phyloP scores from a whole-genome alignment of 2,329 filamentous ascomycete species.

The Cytospora piceicola region DNA sequence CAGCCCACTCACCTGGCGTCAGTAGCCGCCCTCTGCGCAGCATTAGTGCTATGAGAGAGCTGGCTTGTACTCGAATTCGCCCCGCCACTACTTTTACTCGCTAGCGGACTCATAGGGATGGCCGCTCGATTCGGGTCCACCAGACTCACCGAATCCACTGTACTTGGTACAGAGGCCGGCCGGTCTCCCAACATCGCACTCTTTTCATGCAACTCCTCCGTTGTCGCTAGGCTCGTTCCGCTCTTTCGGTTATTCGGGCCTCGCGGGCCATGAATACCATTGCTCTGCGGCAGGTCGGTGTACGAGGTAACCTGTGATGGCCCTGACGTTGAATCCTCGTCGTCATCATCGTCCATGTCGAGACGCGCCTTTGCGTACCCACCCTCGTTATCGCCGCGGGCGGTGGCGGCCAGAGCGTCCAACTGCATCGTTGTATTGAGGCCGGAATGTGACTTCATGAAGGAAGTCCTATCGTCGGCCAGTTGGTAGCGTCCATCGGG shows the following conservation, averaged over 20 bases:
- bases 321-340: slow-evolving; percentile 65
- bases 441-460: slow-evolving; percentile 86
- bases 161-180: slow-evolving; percentile 36
- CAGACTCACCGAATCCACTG: slow-evolving; percentile 32
- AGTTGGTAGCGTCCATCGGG: slow-evolving; percentile 88
- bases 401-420: slow-evolving; percentile 80
- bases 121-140: slow-evolving; percentile 33
- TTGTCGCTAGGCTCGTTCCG: slow-evolving; percentile 54
- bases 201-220: slow-evolving; percentile 35
- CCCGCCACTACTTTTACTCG: slow-evolving; percentile 38
- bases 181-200: slow-evolving; percentile 18
- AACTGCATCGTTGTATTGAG: slow-evolving; percentile 73
- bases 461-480: slow-evolving; percentile 85
- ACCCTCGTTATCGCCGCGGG: slow-evolving; percentile 72
- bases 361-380: slow-evolving; percentile 56
- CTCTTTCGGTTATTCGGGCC: slow-evolving; percentile 45
- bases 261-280: slow-evolving; percentile 9
- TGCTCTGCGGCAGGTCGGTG: slow-evolving; percentile 19
- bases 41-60: slow-evolving; percentile 46
- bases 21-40: slow-evolving; percentile 45
- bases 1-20: slow-evolving; percentile 50
- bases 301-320: slow-evolving; percentile 27
- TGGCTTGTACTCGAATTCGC: slow-evolving; percentile 41
- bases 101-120: slow-evolving; percentile 36
- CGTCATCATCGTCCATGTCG: slow-evolving; percentile 70